Conservation (phyloP, 305 asterid species). For the Ajuga reptans region DNA sequence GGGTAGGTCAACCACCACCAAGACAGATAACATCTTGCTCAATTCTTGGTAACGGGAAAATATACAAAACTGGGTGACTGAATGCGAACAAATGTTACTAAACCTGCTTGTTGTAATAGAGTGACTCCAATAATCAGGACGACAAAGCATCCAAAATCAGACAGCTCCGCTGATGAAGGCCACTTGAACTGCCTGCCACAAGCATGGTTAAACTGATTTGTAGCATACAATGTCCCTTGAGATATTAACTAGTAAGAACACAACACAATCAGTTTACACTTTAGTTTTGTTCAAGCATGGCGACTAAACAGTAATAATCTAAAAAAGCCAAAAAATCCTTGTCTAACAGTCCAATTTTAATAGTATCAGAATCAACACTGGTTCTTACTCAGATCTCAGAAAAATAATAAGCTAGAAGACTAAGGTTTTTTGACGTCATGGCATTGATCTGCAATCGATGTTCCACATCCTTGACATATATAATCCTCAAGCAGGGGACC, state of each 20-base stretch:
- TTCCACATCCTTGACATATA: not conserved
- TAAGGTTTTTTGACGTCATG: not conserved
- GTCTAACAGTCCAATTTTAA: not conserved
- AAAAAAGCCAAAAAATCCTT: not conserved
- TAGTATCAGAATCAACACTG: not conserved
- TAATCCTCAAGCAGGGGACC: not conserved
- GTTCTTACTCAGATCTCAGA: not conserved
- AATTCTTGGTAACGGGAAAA: not conserved
- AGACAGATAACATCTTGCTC: not conserved
- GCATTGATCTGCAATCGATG: not conserved
- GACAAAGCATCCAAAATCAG: constrained; percentile 83
- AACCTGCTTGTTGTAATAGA: constrained; percentile 90
- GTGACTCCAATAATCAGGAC: constrained; percentile 67
- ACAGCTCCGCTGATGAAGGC: constrained; percentile 81
- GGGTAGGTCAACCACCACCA: not conserved
- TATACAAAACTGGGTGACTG: not conserved
- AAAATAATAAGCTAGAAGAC: not conserved
- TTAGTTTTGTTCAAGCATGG: not conserved
- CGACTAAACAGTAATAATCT: not conserved
- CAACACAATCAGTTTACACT: not conserved
- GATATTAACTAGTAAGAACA: constrained; percentile 12
- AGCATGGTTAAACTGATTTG: constrained; percentile 55
- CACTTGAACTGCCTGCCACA: constrained; percentile 98
- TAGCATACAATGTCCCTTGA: constrained; percentile 21
- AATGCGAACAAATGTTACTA: constrained; percentile 19